phyloP scores from a whole-genome alignment of 345 rosid genomes.

The Eucalyptus caleyi region DNA sequence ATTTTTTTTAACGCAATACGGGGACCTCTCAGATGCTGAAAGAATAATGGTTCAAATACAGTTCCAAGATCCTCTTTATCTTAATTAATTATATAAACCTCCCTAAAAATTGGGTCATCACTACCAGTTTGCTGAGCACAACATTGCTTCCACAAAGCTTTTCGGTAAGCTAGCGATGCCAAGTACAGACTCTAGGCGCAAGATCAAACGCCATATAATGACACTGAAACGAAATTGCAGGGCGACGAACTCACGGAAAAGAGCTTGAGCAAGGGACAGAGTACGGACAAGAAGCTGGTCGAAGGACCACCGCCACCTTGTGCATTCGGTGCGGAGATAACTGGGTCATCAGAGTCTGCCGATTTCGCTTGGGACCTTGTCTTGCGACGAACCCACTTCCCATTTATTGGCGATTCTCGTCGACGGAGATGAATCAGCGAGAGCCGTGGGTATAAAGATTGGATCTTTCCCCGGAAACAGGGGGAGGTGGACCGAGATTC shows the following conservation, averaged over 20 bases:
- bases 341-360: neutral
- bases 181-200: neutral
- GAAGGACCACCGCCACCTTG: neutral
- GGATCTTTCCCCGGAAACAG: neutral
- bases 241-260: conserved; percentile 41
- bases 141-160: neutral
- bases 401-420: neutral
- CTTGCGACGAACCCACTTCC: neutral
- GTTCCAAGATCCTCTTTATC: neutral
- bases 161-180: neutral
- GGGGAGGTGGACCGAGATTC: neutral
- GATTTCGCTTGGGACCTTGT: neutral
- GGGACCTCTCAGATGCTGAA: neutral
- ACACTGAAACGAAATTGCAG: neutral
- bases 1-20: neutral
- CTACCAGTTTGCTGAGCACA: neutral
- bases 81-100: neutral
- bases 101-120: neutral
- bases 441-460: neutral
- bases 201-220: neutral
- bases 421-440: neutral
- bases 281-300: conserved; percentile 59
- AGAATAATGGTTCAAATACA: neutral
- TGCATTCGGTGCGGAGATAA: neutral
- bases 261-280: conserved; percentile 70